Evolutionary conservation across 345 rosid genomes (phyloP), one percentile per base, ranked within the genome.

Genomic region (Streptanthus diversifolius): DNA sequence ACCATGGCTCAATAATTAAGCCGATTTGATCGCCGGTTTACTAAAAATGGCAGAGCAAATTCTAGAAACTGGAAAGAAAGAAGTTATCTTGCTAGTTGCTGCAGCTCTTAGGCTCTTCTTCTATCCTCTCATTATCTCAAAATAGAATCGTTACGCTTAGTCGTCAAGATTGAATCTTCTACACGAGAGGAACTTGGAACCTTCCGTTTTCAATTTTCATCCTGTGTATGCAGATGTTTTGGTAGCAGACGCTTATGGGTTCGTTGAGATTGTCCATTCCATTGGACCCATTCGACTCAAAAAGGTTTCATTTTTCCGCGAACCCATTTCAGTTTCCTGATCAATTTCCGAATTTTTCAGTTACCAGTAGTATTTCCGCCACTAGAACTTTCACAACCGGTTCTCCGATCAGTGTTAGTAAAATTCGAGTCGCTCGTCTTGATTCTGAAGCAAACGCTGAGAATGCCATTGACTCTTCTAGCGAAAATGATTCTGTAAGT

Each of bases 281-380:
- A 47, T 7, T 81, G 58, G 87, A 85, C 72, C 12, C 82, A 19
- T 53, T 80, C 65, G 93, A 88, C 75, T 73, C 90, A 6, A 86
- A 82, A 68, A 86, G 82, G 75, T 77, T 83, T 10, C 78, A 33
- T 75, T 70, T 84, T 76, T 72, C 73, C 1, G 57, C 35, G 29
- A 83, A 74, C 79, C 79, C 87, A 3, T 53, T 74, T 45, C 89
- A 77, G 37, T 71, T 81, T 9, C 65, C 75, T 52, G 82, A 84
- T 51, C 77, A 78, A 12, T 68, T 40, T 35, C 80, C 89, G 10
- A 25, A 48, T 70, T 82, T 82, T 39, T 51, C 91, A 61, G 51
- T 82, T 53, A 55, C 83, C 52, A 63, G 62, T 22, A 75, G 58
- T 41, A 25, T 75, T 18, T 72, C 48, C 66, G 72, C 78, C 43